Percentiles rank a stretch among this genome's conserved stretches.
Evolutionary conservation across 805 yeast genomes (phyloP).

Genomic region (Scheffersomyces lignosus): DNA sequence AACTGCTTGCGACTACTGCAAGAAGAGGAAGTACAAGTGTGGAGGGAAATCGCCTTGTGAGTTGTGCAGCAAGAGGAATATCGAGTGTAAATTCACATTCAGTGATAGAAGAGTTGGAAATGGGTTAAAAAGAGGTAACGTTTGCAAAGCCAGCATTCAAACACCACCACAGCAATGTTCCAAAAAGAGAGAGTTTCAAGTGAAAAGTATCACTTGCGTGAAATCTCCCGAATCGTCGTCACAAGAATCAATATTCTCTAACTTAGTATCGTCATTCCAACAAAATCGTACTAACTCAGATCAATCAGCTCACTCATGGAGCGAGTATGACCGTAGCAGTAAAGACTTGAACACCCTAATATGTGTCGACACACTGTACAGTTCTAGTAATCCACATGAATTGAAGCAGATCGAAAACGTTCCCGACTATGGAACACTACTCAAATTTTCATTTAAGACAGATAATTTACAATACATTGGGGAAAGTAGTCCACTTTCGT

Average conservation of each 20-base stretch:
- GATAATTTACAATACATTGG: conserved; percentile 39
- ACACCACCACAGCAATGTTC: neutral
- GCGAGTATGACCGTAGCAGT: neutral
- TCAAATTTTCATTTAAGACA: conserved; percentile 31
- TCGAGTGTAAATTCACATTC: conserved; percentile 24
- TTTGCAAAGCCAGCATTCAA: neutral
- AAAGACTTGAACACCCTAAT: neutral
- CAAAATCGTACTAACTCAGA: neutral
- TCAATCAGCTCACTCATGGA: conserved; percentile 4
- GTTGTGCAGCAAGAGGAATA: conserved; percentile 23
- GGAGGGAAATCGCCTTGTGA: conserved; percentile 33
- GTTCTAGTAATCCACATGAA: neutral
- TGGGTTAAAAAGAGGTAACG: neutral
- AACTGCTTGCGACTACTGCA: conserved; percentile 46
- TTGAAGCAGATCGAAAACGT: neutral
- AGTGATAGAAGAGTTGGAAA: conserved; percentile 8
- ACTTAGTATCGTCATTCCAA: neutral
- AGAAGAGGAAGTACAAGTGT: conserved; percentile 31
- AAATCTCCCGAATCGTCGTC: neutral
- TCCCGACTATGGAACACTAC: conserved; percentile 17
- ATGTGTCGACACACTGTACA: neutral
- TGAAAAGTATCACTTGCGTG: conserved; percentile 2
- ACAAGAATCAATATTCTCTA: neutral
- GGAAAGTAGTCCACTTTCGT: conserved; percentile 41
- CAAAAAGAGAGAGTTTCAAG: neutral